These are phyloP conservation scores for Bombardia bombarda DNA, from an alignment of 495 filamentous ascomycete genomes.

Conservation along the genomic window DNA sequence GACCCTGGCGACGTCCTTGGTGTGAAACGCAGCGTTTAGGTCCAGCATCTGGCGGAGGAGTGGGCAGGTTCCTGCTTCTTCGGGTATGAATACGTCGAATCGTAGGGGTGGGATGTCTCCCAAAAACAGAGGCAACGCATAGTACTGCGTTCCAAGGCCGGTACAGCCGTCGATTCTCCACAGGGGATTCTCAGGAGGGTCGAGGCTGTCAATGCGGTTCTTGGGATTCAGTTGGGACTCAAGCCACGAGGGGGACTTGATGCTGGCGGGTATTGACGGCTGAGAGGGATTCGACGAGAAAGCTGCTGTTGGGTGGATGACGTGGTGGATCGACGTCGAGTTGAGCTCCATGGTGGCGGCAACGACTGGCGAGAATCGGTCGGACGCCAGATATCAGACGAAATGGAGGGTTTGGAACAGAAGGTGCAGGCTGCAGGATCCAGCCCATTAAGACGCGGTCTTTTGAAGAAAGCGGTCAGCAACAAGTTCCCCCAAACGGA, in stretches of 20 bases:
- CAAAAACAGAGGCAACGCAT: conserved; percentile 35
- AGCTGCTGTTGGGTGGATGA: conserved; percentile 42
- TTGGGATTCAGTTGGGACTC: conserved; percentile 40
- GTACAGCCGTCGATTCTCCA: conserved; percentile 44
- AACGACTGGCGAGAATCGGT: not conserved
- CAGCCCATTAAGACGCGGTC: not conserved
- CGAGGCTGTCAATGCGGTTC: conserved; percentile 44
- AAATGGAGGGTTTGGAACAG: no score
- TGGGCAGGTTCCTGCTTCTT: conserved; percentile 20
- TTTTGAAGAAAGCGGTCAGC: not conserved
- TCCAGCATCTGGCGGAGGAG: conserved; percentile 35
- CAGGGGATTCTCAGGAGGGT: conserved; percentile 26
- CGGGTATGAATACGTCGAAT: conserved; percentile 41
- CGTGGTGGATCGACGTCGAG: conserved; percentile 32
- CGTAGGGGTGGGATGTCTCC: conserved; percentile 32
- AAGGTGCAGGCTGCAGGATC: not conserved
- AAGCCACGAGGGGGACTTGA: conserved; percentile 19
- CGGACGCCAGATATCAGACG: no score
- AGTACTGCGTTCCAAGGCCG: conserved; percentile 41
- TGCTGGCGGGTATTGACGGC: not conserved
- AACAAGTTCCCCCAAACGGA: no score
- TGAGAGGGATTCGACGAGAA: conserved; percentile 17
- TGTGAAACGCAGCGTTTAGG: conserved; percentile 37
- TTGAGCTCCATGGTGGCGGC: conserved; percentile 33
- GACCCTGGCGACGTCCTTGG: conserved; percentile 32